A percentile compares a stretch with the other conserved stretches of the same genome.
These are phyloP conservation scores for Eucalyptus decipiens DNA, from an alignment of 345 rosid species.

Conservation along the genomic window DNA sequence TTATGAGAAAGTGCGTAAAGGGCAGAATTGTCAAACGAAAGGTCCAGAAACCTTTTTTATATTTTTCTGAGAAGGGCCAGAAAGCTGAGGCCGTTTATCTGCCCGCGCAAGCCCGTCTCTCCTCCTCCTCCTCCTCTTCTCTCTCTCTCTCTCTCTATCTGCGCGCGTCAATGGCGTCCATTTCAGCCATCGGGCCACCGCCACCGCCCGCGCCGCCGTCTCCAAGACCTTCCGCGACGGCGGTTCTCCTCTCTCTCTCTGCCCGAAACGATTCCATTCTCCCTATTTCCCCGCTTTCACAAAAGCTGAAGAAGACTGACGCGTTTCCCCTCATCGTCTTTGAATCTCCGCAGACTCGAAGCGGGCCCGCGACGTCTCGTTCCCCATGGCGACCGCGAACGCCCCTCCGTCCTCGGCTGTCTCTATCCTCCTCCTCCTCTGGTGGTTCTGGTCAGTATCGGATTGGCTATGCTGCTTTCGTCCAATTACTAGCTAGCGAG, in stretches of 20 bases:
- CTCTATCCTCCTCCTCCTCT: neutral
- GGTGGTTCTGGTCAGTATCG: neutral
- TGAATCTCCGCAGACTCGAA: neutral
- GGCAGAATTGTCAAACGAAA: neutral
- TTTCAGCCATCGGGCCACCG: constrained; percentile 23
- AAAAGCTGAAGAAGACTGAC: neutral
- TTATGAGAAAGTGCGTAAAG: neutral
- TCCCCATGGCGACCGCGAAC: neutral
- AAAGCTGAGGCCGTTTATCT: constrained; percentile 35
- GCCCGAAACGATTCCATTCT: neutral
- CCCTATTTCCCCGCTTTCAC: neutral
- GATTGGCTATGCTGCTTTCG: neutral
- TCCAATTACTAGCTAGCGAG: neutral
- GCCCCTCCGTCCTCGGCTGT: neutral
- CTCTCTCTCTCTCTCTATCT: neutral
- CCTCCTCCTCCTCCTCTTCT: neutral
- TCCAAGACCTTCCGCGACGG: neutral
- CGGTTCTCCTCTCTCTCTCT: neutral
- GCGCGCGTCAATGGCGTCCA: constrained; percentile 34
- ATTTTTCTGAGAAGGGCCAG: neutral
- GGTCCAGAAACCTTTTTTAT: neutral
- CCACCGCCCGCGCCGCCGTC: constrained; percentile 1
- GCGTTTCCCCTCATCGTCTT: neutral
- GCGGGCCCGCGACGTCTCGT: neutral
- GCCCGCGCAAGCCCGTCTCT: constrained; percentile 11